Conservation (phyloP, 2,329 filamentous ascomycete species). For the Fusarium verrucosum region DNA sequence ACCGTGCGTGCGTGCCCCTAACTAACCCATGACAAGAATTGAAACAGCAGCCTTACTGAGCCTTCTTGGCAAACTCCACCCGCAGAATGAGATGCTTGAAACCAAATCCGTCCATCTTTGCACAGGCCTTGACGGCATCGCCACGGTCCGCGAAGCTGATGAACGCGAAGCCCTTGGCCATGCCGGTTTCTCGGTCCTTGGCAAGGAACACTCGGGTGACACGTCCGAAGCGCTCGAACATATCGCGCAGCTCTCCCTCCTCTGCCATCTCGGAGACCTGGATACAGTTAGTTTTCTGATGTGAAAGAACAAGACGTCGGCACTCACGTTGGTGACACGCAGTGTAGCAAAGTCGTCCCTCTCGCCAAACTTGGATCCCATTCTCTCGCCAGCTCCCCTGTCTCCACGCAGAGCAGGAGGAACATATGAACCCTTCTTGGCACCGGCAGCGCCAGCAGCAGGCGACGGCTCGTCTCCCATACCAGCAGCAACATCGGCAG, state of each 20-base stretch:
- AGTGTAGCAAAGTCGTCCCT: conserved; percentile 96
- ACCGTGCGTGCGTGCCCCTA: conserved; percentile 40
- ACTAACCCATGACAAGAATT: conserved; percentile 46
- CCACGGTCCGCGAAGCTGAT: conserved; percentile 92
- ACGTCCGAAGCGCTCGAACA: conserved; percentile 97
- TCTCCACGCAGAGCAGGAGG: conserved; percentile 89
- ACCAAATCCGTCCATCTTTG: conserved; percentile 97
- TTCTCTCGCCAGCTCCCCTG: conserved; percentile 76
- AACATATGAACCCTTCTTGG: conserved; percentile 85
- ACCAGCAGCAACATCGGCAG: conserved; percentile 65
- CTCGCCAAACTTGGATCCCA: conserved; percentile 89
- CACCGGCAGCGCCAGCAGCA: conserved; percentile 54
- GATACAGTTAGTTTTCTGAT: conserved; percentile 43
- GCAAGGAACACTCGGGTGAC: conserved; percentile 98
- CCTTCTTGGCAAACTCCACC: conserved; percentile 88
- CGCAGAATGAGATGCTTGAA: conserved; percentile 88
- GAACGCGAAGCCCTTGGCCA: conserved; percentile 98
- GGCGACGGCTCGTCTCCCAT: conserved; percentile 60
- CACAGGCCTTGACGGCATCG: conserved; percentile 91
- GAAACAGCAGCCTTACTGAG: conserved; percentile 51
- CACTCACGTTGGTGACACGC: conserved; percentile 93
- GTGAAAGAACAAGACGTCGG: background rate
- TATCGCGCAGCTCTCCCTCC: conserved; percentile 92
- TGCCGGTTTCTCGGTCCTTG: conserved; percentile 94
- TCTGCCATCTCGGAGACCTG: conserved; percentile 97